phyloP scores from a whole-genome alignment of 768 basidiomycete species.

The Tulasnella sp. region DNA sequence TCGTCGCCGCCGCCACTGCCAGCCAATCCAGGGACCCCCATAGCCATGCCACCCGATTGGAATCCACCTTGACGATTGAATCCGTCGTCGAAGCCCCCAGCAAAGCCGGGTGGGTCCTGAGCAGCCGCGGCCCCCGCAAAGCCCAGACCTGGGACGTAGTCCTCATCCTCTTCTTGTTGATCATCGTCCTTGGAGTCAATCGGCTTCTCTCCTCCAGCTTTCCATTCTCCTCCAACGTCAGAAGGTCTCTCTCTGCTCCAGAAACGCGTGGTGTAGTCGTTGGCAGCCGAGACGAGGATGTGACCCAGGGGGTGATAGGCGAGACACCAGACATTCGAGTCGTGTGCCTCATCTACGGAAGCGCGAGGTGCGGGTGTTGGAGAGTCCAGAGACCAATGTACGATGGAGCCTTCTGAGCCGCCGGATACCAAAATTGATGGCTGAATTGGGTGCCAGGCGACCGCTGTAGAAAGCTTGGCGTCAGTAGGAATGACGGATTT shows the following conservation, averaged over 20 bases:
- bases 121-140: constrained; percentile 26
- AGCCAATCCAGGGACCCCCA: background rate
- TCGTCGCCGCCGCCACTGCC: constrained; percentile 45
- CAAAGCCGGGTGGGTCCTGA: constrained; percentile 21
- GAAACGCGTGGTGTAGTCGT: constrained; percentile 98
- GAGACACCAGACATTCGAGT: constrained; percentile 95
- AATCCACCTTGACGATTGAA: constrained; percentile 20
- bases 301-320: constrained; percentile 95
- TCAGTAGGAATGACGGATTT: background rate
- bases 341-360: constrained; percentile 91
- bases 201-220: constrained; percentile 79
- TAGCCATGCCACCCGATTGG: constrained; percentile 28
- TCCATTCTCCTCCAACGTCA: constrained; percentile 56
- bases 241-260: constrained; percentile 91
- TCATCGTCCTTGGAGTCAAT: constrained; percentile 44
- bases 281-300: constrained; percentile 88
- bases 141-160: constrained; percentile 68
- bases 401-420: constrained; percentile 87
- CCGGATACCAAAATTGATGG: constrained; percentile 82
- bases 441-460: constrained; percentile 95
- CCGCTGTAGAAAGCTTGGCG: constrained; percentile 48
- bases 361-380: constrained; percentile 62
- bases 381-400: constrained; percentile 85
- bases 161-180: constrained; percentile 71
- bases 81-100: constrained; percentile 25